Percentiles rank a stretch among this genome's conserved stretches.
Evolutionary conservation across 768 basidiomycete genomes (phyloP).

Genomic region (Calvatia gigantea): DNA sequence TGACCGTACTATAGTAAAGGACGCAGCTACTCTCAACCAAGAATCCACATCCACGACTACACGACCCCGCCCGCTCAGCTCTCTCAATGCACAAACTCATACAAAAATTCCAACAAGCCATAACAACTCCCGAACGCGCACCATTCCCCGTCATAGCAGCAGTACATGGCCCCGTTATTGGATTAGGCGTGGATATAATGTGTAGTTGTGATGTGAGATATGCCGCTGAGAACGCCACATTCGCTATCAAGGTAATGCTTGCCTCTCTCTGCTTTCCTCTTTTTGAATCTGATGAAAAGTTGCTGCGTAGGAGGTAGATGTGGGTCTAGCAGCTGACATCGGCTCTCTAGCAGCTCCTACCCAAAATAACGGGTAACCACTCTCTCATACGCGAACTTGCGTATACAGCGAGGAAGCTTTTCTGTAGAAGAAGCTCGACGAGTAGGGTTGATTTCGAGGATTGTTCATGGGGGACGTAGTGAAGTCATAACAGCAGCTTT

Average conservation of each 20-base stretch:
- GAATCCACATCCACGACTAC: conserved; percentile 18
- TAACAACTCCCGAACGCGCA: conserved; percentile 63
- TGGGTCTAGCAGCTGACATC: conserved; percentile 85
- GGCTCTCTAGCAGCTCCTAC: conserved; percentile 82
- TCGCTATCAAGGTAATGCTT: conserved; percentile 68
- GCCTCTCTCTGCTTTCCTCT: conserved; percentile 31
- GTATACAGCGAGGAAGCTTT: conserved; percentile 72
- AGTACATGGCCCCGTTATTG: conserved; percentile 69
- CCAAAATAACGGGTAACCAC: conserved; percentile 72
- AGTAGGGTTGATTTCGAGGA: conserved; percentile 71
- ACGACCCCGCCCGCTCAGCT: conserved; percentile 53
- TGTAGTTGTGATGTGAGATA: conserved; percentile 76
- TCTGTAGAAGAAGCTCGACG: conserved; percentile 59
- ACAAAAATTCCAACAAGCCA: conserved; percentile 63
- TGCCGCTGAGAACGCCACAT: conserved; percentile 56
- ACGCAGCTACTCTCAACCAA: conserved; percentile 23
- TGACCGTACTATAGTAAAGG: conserved; percentile 23
- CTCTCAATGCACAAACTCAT: conserved; percentile 46
- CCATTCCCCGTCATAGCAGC: conserved; percentile 83
- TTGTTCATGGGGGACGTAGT: conserved; percentile 61
- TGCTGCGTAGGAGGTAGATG: conserved; percentile 68
- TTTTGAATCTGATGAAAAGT: not conserved
- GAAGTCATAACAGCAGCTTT: conserved; percentile 68
- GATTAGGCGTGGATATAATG: conserved; percentile 77
- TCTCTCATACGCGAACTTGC: conserved; percentile 74